Evolutionary conservation across 2,329 filamentous ascomycete species (phyloP).

Genomic region (Pyrenochaeta sp.): DNA sequence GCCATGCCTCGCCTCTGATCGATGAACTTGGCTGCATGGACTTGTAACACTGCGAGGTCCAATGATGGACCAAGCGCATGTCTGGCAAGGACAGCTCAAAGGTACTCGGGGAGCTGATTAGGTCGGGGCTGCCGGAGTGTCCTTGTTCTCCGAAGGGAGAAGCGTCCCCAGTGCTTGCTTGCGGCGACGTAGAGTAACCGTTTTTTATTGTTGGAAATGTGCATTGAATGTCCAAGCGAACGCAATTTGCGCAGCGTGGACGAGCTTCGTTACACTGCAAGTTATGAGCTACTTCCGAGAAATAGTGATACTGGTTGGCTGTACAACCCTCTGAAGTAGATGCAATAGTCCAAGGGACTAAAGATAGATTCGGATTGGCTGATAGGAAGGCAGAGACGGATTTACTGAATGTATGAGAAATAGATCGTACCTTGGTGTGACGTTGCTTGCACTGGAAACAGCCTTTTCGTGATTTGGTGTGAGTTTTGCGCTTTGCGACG

Average conservation of each 20-base stretch:
- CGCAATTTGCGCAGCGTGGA: conserved; percentile 41
- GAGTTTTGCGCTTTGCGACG: conserved; percentile 40
- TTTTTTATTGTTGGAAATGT: conserved; percentile 33
- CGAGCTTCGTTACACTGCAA: conserved; percentile 42
- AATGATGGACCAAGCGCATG: conserved; percentile 39
- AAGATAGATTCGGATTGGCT: not conserved
- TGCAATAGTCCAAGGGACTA: not conserved
- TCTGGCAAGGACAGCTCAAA: conserved; percentile 37
- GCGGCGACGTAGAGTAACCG: conserved; percentile 26
- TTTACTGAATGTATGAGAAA: not conserved
- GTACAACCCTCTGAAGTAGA: no score
- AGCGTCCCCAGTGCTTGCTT: conserved; percentile 18
- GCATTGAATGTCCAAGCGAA: conserved; percentile 41
- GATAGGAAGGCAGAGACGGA: not conserved
- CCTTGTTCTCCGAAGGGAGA: conserved; percentile 13
- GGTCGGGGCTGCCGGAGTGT: conserved; percentile 12
- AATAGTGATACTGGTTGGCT: no score
- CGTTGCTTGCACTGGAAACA: conserved; percentile 44
- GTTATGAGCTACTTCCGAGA: conserved; percentile 5
- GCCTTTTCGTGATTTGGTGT: conserved; percentile 42
- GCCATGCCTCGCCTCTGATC: conserved; percentile 22
- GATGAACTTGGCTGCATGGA: conserved; percentile 27
- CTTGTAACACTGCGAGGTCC: conserved; percentile 31
- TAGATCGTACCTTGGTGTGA: conserved; percentile 39
- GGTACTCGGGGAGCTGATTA: conserved; percentile 1